Conservation (phyloP, 163 green algal genomes). For the Scenedesmus sp. region DNA sequence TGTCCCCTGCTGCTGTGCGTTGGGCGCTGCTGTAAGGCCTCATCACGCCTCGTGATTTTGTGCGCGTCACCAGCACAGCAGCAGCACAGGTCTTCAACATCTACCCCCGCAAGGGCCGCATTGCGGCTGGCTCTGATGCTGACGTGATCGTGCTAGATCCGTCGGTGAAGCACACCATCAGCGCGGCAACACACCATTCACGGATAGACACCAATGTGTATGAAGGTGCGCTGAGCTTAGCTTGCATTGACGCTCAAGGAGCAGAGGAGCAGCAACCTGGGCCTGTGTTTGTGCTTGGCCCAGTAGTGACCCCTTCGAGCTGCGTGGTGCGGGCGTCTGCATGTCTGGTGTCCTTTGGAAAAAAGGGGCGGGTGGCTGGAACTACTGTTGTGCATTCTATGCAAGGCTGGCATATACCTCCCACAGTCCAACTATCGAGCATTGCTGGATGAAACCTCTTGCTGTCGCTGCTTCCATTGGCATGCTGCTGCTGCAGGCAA, state of each 20-base stretch:
- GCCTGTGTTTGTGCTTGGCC: no score
- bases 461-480: background rate
- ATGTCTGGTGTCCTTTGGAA: no score
- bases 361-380: no score
- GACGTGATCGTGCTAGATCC: slow-evolving; percentile 96
- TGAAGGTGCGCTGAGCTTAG: slow-evolving; percentile 83
- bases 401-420: no score
- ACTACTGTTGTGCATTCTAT: no score
- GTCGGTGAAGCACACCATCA: slow-evolving; percentile 78
- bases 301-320: no score
- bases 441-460: background rate
- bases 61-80: slow-evolving; percentile 86
- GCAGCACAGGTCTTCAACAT: slow-evolving; percentile 93
- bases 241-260: no score
- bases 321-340: no score
- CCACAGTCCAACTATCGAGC: background rate
- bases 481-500: slow-evolving; percentile 46
- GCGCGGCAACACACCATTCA: slow-evolving; percentile 86
- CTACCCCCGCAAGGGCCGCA: slow-evolving; percentile 91
- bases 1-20: background rate
- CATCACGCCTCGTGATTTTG: slow-evolving; percentile 86
- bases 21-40: slow-evolving; percentile 71
- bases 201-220: slow-evolving; percentile 96
- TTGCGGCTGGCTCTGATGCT: slow-evolving; percentile 87
- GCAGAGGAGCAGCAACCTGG: no score